Conservation (phyloP, 2,329 filamentous ascomycete species). For the Diplodia mutila region DNA sequence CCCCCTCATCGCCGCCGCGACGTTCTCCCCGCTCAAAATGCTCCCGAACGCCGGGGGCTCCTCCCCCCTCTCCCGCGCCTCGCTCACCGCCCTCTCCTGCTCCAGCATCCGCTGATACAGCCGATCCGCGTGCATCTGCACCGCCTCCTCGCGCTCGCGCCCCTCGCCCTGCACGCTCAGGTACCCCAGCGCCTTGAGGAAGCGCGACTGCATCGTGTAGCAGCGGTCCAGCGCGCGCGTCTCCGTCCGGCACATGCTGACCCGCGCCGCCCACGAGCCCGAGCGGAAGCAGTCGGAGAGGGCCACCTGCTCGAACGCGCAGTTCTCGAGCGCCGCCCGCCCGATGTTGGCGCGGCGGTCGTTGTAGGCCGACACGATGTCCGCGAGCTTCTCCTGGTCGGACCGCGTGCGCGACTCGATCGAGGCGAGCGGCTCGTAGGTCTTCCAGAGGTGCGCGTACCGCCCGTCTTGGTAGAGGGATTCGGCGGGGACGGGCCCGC, state of each 20-base stretch:
- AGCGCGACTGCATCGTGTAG: conserved; percentile 87
- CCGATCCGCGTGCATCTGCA: conserved; percentile 94
- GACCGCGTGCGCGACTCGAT: conserved; percentile 71
- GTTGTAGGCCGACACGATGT: conserved; percentile 83
- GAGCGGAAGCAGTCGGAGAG: conserved; percentile 77
- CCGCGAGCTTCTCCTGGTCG: conserved; percentile 78
- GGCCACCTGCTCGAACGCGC: conserved; percentile 80
- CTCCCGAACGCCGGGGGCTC: conserved; percentile 62
- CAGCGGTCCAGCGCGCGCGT: conserved; percentile 80
- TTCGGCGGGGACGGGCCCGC: conserved; percentile 47
- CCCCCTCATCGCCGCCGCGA: conserved; percentile 28
- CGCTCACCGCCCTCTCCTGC: conserved; percentile 75
- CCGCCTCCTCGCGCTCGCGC: conserved; percentile 74
- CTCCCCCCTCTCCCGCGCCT: conserved; percentile 63
- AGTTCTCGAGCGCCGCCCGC: conserved; percentile 87
- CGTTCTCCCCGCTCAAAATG: conserved; percentile 45
- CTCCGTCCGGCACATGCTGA: conserved; percentile 82
- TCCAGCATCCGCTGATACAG: conserved; percentile 85
- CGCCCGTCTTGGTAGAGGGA: conserved; percentile 71
- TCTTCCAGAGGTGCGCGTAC: conserved; percentile 90
- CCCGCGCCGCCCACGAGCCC: conserved; percentile 67
- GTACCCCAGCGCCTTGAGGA: conserved; percentile 89
- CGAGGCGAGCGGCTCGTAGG: conserved; percentile 73
- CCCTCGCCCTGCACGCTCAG: conserved; percentile 67
- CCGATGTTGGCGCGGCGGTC: conserved; percentile 78